Conservation (phyloP, 2,329 filamentous ascomycete species). For the Fusarium burgessii region DNA sequence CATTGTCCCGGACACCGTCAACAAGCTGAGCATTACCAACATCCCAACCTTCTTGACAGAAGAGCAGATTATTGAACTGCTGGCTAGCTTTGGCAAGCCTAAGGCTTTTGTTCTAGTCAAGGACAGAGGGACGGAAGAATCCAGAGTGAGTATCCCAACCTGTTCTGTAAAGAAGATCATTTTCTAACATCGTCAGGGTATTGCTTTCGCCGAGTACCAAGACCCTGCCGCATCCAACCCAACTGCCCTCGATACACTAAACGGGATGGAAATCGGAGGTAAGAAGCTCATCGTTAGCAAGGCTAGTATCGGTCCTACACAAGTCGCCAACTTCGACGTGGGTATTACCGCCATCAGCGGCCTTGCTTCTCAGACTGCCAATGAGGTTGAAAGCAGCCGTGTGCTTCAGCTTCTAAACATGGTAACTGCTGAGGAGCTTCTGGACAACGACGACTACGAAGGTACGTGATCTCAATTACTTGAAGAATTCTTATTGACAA, state of each 20-base stretch:
- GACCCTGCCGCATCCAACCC: conserved; percentile 78
- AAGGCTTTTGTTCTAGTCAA: conserved; percentile 94
- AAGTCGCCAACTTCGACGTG: conserved; percentile 91
- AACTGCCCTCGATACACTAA: conserved; percentile 88
- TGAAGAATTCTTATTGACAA: conserved; percentile 50
- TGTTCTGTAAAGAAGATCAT: no score
- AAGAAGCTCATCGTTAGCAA: conserved; percentile 86
- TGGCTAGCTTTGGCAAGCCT: conserved; percentile 91
- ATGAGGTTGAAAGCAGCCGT: conserved; percentile 81
- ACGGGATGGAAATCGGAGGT: conserved; percentile 93
- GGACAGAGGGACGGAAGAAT: conserved; percentile 86
- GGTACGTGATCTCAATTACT: conserved; percentile 64
- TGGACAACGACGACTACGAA: conserved; percentile 95
- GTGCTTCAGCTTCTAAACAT: conserved; percentile 97
- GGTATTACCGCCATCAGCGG: conserved; percentile 98
- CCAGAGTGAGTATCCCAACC: conserved; percentile 73
- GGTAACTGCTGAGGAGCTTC: conserved; percentile 94
- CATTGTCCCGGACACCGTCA: conserved; percentile 88
- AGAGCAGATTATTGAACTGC: conserved; percentile 89
- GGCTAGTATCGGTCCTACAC: conserved; percentile 93
- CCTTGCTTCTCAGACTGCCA: conserved; percentile 89
- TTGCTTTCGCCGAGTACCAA: conserved; percentile 95
- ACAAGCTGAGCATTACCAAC: conserved; percentile 94
- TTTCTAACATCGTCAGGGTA: conserved; percentile 71
- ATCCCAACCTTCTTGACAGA: conserved; percentile 90